Conservation (phyloP, 106 monocot species). For the Acorus gramineus region DNA sequence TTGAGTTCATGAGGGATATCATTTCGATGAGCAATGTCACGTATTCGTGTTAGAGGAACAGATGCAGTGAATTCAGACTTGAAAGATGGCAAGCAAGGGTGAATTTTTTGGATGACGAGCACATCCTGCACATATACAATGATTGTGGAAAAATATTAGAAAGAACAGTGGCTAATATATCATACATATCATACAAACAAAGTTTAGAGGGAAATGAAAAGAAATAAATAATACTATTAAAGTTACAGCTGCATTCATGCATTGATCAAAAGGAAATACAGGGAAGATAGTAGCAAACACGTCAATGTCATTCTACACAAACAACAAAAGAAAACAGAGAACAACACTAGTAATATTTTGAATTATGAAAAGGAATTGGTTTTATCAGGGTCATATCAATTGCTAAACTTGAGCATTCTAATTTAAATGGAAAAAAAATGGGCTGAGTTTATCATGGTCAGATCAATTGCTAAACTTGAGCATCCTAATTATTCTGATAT, state of each 20-base stretch:
- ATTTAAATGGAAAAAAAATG: no score
- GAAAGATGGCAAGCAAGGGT: slow-evolving; percentile 90
- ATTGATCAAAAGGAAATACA: not conserved
- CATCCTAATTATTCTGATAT: no score
- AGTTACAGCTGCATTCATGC: no score
- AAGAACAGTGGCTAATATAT: no score
- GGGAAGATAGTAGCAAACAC: not conserved
- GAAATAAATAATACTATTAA: not conserved
- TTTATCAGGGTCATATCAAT: no score
- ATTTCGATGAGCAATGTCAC: slow-evolving; percentile 90
- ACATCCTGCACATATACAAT: slow-evolving; percentile 30
- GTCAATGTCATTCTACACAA: not conserved
- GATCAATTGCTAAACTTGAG: no score
- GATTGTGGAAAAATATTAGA: not conserved
- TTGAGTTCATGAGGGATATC: slow-evolving; percentile 97
- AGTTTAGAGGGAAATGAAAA: not conserved
- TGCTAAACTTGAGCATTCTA: no score
- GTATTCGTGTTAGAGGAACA: slow-evolving; percentile 93
- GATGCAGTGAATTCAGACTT: slow-evolving; percentile 97
- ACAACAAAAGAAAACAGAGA: not conserved
- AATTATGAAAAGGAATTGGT: no score
- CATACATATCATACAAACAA: no score
- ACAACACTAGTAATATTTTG: not conserved
- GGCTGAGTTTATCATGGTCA: no score
- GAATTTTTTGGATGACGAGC: slow-evolving; percentile 77